Base-by-base conservation (phyloP, 192 early-diverging fungal species). In the Umbelopsis isabellina region DNA sequence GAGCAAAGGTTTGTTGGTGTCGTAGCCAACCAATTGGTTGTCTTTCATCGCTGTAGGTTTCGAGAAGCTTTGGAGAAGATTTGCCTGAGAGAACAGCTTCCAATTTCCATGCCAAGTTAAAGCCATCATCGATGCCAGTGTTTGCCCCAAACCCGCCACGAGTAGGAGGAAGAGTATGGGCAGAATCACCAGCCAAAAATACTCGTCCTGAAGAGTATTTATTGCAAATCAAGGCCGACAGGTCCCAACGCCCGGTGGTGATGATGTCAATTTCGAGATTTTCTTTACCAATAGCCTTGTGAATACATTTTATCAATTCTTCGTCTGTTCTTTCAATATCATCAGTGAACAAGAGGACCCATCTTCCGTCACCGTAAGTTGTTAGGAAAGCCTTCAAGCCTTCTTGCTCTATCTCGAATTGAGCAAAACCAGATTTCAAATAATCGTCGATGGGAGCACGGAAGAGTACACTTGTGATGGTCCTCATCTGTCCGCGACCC, bases 61-160 rank as follows among this genome's bases (percentile, higher is more conserved):
- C 50, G 7, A 51, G 50, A 51, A 51, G 50, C 23, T 7, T 51
- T 25, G 50, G 9, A 6, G 50, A 51, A 22, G 50, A 51, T 51
- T 12, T 51, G 1, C 50, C 50, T 4, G 50, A 51, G 4, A 84
- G 41, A 2, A 79, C 83, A 21, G 72, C 53, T 1, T 71, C 79
- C 22, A 83, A 53, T 69, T 82, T 84, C 83, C 83, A 84, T 0
- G 75, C 81, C 37, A 84, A 16, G 50, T 82, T 82, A 22, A 72
- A 72, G 1, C 79, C 81, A 74, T 84, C 83, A 3, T 76, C 73
- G 4, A 82, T 35, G 11, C 83, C 83, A 30, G 69, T 74, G 71
- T 79, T 79, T 68, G 80, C 27, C 0, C 83, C 83, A 64, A 77
- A 74, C 18, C 81, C 83, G 8, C 72, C 77, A 7, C 50, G 50